Conservation (phyloP, 441 rosid genomes). For the Adansonia gregorii region DNA sequence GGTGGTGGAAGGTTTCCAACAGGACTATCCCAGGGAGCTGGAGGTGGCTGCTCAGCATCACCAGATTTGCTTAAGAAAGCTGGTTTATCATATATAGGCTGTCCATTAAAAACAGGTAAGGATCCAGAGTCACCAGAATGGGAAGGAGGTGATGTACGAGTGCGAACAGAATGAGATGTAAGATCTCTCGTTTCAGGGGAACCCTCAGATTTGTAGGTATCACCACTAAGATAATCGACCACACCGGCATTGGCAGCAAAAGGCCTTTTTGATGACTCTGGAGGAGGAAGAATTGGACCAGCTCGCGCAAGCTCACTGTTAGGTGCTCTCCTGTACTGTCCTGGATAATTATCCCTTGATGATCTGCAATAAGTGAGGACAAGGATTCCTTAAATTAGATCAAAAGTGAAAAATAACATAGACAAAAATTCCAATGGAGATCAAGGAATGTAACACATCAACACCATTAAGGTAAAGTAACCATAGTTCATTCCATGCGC, state of each 20-base stretch:
- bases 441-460: neutral
- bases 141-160: conserved; percentile 35
- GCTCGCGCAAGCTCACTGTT: no score
- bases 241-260: conserved; percentile 50
- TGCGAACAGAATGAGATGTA: conserved; percentile 37
- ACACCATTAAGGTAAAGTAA: neutral
- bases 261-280: conserved; percentile 42
- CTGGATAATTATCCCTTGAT: no score
- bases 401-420: no score
- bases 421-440: neutral
- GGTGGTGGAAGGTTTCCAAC: conserved; percentile 67
- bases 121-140: conserved; percentile 35
- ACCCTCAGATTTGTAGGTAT: conserved; percentile 61
- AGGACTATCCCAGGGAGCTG: conserved; percentile 77
- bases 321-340: no score
- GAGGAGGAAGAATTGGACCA: no score
- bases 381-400: no score
- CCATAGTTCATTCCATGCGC: neutral
- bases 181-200: conserved; percentile 44
- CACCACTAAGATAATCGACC: conserved; percentile 91
- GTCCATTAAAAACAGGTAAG: conserved; percentile 43
- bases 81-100: conserved; percentile 64
- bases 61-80: conserved; percentile 44
- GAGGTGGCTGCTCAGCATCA: conserved; percentile 56
- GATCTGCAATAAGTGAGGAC: no score